Conservation (phyloP, 2,329 filamentous ascomycete species). For the Tolypocladium tropicale region DNA sequence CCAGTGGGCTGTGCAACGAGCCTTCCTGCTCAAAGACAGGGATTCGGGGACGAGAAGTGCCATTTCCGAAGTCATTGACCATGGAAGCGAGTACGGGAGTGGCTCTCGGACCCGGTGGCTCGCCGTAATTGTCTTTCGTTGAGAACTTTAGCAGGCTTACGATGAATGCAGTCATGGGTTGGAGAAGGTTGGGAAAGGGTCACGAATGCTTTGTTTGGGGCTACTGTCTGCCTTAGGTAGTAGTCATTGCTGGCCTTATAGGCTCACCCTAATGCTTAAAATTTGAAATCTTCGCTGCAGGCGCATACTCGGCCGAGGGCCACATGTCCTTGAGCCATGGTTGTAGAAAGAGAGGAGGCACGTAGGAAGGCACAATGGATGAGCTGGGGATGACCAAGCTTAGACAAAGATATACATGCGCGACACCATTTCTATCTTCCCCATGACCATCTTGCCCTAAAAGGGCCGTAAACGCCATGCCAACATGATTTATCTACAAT, state of each 20-base stretch:
- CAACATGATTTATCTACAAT: background rate
- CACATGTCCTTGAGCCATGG: background rate
- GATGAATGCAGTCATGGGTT: background rate
- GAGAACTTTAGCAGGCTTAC: background rate
- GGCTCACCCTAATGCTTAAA: background rate
- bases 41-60: no score
- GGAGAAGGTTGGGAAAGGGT: background rate
- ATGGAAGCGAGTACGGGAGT: background rate
- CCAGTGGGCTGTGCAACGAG: background rate
- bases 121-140: background rate
- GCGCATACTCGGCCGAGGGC: background rate
- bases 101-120: no score
- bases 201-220: background rate
- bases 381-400: no score
- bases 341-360: background rate
- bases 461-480: background rate
- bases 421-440: no score
- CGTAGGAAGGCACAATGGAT: background rate
- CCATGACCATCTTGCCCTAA: no score
- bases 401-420: background rate
- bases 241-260: background rate
- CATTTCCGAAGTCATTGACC: background rate
- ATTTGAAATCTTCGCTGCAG: background rate
- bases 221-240: background rate
- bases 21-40: background rate